Evolutionary conservation across 208 protist genomes (phyloP).

Genomic region (Leptomonas pyrrhocoris): DNA sequence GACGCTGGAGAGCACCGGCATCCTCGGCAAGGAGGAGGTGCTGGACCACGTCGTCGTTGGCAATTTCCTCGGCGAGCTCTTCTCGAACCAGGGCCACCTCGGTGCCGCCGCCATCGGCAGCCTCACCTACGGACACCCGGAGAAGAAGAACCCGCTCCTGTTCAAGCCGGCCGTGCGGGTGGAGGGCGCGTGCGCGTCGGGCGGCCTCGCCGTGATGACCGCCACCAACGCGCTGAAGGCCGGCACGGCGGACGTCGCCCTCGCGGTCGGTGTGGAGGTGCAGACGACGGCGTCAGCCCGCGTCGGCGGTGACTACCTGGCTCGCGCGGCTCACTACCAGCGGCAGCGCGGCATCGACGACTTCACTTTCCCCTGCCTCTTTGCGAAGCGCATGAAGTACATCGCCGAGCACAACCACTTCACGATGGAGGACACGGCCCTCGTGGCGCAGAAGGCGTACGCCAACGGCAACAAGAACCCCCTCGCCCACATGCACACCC

Average conservation of each 20-base stretch:
- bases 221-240: conserved; percentile 60
- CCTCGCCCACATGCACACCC: conserved; percentile 88
- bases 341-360: conserved; percentile 89
- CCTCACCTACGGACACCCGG: conserved; percentile 37
- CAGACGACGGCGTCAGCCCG: conserved; percentile 84
- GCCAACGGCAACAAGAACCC: conserved; percentile 89
- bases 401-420: conserved; percentile 76
- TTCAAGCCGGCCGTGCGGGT: conserved; percentile 83
- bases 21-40: conserved; percentile 55
- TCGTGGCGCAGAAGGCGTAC: conserved; percentile 90
- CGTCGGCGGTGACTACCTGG: conserved; percentile 89
- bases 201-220: conserved; percentile 75
- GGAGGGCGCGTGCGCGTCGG: conserved; percentile 92
- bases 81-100: conserved; percentile 89
- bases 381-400: conserved; percentile 85
- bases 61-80: conserved; percentile 91
- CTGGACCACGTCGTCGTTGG: conserved; percentile 82
- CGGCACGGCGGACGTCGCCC: conserved; percentile 66
- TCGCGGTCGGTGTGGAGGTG: conserved; percentile 89
- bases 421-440: conserved; percentile 87
- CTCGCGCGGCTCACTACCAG: conserved; percentile 86
- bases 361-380: conserved; percentile 94
- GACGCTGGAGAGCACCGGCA: conserved; percentile 52
- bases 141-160: conserved; percentile 49
- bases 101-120: conserved; percentile 74